Conservation (phyloP, 2,329 filamentous ascomycete genomes). For the Ceratocystis variospora region DNA sequence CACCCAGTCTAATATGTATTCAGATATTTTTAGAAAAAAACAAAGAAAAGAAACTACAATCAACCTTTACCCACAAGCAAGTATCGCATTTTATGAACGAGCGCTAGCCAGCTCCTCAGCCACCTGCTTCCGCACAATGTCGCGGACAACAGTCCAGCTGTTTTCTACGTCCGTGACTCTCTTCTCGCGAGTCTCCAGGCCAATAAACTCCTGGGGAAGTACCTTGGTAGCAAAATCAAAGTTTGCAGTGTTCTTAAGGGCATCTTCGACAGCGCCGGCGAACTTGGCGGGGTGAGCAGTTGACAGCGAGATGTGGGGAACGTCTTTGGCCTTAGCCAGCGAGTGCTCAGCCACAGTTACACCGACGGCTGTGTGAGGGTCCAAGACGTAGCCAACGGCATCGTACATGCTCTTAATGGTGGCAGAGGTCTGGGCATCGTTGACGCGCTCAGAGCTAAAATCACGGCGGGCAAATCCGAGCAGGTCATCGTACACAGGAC, state of each 20-base stretch:
- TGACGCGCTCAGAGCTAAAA: constrained; percentile 69
- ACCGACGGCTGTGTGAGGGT: constrained; percentile 86
- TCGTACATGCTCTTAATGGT: constrained; percentile 46
- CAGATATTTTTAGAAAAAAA: neutral
- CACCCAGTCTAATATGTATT: neutral
- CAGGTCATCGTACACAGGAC: constrained; percentile 58
- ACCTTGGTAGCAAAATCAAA: constrained; percentile 66
- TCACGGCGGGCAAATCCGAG: constrained; percentile 55
- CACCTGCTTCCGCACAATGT: constrained; percentile 62
- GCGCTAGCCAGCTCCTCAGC: constrained; percentile 41
- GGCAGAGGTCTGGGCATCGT: constrained; percentile 51
- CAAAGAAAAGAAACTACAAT: neutral
- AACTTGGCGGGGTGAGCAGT: constrained; percentile 98
- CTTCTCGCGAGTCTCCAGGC: constrained; percentile 61
- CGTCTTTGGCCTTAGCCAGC: constrained; percentile 36
- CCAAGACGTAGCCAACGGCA: constrained; percentile 62
- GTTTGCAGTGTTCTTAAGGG: constrained; percentile 53
- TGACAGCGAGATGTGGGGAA: constrained; percentile 69
- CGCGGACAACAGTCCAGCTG: constrained; percentile 60
- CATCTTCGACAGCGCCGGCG: constrained; percentile 65
- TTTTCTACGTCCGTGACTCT: constrained; percentile 56
- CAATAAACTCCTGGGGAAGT: constrained; percentile 67
- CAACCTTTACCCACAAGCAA: neutral
- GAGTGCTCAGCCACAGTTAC: constrained; percentile 63
- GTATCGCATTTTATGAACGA: constrained; percentile 7